Conservation (phyloP, 1,284 basidiomycete species). For the Neotropicomus parvogracilis region DNA sequence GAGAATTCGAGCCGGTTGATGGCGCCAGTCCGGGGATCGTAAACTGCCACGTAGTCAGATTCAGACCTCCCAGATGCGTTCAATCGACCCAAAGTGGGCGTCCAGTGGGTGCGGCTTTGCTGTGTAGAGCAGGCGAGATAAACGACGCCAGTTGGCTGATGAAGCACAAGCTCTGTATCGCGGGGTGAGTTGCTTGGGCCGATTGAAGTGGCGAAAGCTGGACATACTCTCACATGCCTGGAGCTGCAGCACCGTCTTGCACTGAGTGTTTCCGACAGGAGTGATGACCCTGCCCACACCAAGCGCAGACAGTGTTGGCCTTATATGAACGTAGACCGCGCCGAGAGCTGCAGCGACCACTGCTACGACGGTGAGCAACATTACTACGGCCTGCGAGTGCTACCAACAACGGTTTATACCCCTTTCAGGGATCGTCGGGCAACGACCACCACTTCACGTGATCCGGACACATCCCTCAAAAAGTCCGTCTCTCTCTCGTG, state of each 20-base stretch:
- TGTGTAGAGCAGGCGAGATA: slow-evolving; percentile 69
- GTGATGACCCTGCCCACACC: slow-evolving; percentile 46
- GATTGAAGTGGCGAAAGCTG: background rate
- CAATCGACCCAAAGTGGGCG: slow-evolving; percentile 44
- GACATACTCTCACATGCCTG: slow-evolving; percentile 64
- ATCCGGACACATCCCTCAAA: background rate
- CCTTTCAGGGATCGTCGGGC: too few species aligned
- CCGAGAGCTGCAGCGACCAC: slow-evolving; percentile 25
- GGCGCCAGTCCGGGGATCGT: slow-evolving; percentile 46
- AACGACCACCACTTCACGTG: slow-evolving; percentile 3
- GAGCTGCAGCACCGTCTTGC: slow-evolving; percentile 47
- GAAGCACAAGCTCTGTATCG: slow-evolving; percentile 51
- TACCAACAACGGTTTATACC: too few species aligned
- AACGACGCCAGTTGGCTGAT: slow-evolving; percentile 54
- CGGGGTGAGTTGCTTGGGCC: background rate
- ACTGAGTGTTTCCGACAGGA: slow-evolving; percentile 45
- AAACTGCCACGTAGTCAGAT: slow-evolving; percentile 61
- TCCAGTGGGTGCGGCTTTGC: slow-evolving; percentile 51
- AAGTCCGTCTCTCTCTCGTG: background rate
- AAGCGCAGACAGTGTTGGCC: slow-evolving; percentile 36
- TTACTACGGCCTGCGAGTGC: too few species aligned
- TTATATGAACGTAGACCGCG: slow-evolving; percentile 41
- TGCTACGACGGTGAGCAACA: slow-evolving; percentile 23
- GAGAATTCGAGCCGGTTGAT: slow-evolving; percentile 47
- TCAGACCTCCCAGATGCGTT: slow-evolving; percentile 44